These are phyloP conservation scores for Lachnellula arida DNA, from an alignment of 2,329 filamentous ascomycete genomes.

Conservation along the genomic window DNA sequence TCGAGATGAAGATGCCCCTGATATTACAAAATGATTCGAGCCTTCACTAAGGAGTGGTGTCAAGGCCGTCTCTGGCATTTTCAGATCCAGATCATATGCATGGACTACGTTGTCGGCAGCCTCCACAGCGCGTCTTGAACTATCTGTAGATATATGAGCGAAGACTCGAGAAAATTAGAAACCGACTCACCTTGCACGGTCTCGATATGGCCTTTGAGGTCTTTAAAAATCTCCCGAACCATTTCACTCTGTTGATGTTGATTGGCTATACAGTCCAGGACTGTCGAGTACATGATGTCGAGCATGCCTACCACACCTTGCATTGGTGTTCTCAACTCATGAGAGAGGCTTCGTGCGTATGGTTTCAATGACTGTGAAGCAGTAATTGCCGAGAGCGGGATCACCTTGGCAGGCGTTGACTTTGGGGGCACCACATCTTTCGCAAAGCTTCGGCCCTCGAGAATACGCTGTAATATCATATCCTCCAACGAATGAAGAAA, in stretches of 20 bases:
- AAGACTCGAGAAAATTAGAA: not conserved
- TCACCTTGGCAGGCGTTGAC: conserved; percentile 36
- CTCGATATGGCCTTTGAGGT: conserved; percentile 65
- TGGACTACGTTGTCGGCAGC: conserved; percentile 73
- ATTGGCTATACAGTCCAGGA: conserved; percentile 58
- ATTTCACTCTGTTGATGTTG: conserved; percentile 46
- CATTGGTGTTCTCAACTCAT: conserved; percentile 69
- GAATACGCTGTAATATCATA: conserved; percentile 53
- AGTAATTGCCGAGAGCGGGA: conserved; percentile 52
- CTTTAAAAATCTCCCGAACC: conserved; percentile 52
- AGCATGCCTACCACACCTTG: conserved; percentile 73
- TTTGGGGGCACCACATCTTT: conserved; percentile 29
- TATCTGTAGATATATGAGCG: conserved; percentile 44
- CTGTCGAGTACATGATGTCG: conserved; percentile 70
- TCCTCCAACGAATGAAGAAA: conserved; percentile 66
- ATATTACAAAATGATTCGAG: not conserved
- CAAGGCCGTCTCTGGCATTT: conserved; percentile 59
- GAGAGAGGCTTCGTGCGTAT: conserved; percentile 67
- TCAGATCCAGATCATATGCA: conserved; percentile 71
- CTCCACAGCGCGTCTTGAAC: conserved; percentile 65
- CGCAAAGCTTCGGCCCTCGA: conserved; percentile 47
- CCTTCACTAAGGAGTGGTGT: conserved; percentile 17
- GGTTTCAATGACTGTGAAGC: conserved; percentile 63
- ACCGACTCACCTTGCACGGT: conserved; percentile 55
- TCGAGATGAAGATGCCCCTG: not conserved